Evolutionary conservation across 2,329 filamentous ascomycete species (phyloP), one percentile per base, ranked within the genome.

Genomic region (Calonectria henricotiae): DNA sequence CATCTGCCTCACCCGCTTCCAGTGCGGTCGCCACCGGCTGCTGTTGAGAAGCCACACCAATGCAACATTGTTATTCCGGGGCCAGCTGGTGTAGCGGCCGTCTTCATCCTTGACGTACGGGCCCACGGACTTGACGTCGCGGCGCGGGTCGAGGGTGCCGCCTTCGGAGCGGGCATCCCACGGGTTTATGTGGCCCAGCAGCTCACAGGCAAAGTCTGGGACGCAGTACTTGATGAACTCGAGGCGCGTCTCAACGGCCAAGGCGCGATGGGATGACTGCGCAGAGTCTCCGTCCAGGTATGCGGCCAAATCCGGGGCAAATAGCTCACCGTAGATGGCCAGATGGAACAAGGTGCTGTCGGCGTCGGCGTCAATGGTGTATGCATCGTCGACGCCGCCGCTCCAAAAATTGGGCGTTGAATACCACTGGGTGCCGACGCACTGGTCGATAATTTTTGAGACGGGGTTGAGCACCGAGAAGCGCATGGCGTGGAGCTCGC

Each of bases 191-290:
- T 63, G n/a, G 32, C 61, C 61, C n/a, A 27, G 25, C 7, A 27
- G 61, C 23, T 68, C 67, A 41, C 67, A 69, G 7, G 60, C 67
- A 37, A 69, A 69, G 41, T 69, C 67, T 7, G 67, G 67, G 3
- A 69, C 41, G 32, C 67, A 69, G 37, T 69, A 69, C 17, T 69
- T 69, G 39, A 69, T 64, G 43, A 65, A 65, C 61, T 69, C 67
- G 32, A 69, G 61, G 41, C 67, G 67, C 2, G 67, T 69, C 3
- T 69, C 61, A 6, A 51, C 43, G 7, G 49, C 44, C 39, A 69
- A 25, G 6, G 67, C 20, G 17, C 61, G 67, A 6, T 51, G 39
- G 11, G 60, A 39, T 9, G 30, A 15, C n/a, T 15, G 11, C 20
- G 39, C 6, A 12, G 17, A 7, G 0, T 3, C 3, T n/a, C 4